These are phyloP conservation scores for Lagerstroemia speciosa DNA, from an alignment of 345 rosid species.

Conservation along the genomic window DNA sequence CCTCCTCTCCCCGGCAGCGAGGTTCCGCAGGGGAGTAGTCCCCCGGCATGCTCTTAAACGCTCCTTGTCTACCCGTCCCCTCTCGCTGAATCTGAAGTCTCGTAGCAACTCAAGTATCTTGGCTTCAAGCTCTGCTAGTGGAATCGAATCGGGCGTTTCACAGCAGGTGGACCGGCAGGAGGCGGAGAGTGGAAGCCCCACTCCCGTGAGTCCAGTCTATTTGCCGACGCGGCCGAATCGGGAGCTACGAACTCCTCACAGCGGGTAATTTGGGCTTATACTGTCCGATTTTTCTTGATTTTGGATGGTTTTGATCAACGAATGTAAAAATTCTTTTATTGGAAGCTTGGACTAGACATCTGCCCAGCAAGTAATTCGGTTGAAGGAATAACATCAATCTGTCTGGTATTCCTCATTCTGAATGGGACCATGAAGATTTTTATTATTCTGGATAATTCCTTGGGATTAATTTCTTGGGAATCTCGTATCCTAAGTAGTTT, in stretches of 20 bases:
- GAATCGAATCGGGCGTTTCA: constrained; percentile 10
- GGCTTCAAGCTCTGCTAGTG: constrained; percentile 22
- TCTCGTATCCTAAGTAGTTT: no score
- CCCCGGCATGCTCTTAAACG: constrained; percentile 10
- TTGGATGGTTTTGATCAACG: not conserved
- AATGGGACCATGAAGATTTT: no score
- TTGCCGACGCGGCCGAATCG: constrained; percentile 58
- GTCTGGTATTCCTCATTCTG: no score
- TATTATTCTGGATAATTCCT: no score
- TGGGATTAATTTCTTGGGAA: no score
- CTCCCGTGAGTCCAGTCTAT: constrained; percentile 44
- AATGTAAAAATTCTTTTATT: not conserved
- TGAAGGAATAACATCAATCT: no score
- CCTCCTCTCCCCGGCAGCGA: constrained; percentile 10
- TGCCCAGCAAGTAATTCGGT: no score
- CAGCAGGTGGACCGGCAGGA: not conserved
- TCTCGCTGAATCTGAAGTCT: constrained; percentile 7
- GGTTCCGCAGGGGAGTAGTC: constrained; percentile 8
- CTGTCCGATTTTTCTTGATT: not conserved
- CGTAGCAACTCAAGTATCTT: constrained; percentile 17
- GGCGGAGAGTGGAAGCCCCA: constrained; percentile 1
- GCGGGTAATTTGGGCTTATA: constrained; percentile 44
- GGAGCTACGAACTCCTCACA: constrained; percentile 81
- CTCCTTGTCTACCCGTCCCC: not conserved
- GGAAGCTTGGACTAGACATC: no score